A percentile compares a stretch with the other conserved stretches of the same genome.
phyloP scores from a whole-genome alignment of 1,284 basidiomycete species.

The Rhodotorula sp. region DNA sequence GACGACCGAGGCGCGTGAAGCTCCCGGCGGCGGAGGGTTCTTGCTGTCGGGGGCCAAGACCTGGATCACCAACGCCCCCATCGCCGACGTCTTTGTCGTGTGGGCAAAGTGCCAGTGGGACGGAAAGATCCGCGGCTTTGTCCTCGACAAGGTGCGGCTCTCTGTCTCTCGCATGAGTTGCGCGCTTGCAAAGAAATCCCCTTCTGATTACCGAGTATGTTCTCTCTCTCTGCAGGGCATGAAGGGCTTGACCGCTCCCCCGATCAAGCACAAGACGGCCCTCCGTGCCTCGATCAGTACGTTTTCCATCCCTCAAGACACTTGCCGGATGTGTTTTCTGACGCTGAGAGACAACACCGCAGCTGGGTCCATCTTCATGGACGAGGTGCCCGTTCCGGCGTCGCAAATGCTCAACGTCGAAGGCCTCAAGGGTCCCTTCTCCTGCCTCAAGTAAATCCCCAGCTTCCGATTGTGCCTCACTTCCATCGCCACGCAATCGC shows the following conservation, averaged over 20 bases:
- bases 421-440: slow-evolving; percentile 80
- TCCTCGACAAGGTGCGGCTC: slow-evolving; percentile 68
- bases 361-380: slow-evolving; percentile 88
- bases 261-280: slow-evolving; percentile 90
- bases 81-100: slow-evolving; percentile 69
- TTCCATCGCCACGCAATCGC: not conserved
- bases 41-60: slow-evolving; percentile 88
- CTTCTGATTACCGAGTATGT: slow-evolving; percentile 48
- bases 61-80: slow-evolving; percentile 77
- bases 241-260: slow-evolving; percentile 78
- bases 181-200: no score
- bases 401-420: slow-evolving; percentile 71
- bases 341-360: not conserved
- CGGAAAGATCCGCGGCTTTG: slow-evolving; percentile 83
- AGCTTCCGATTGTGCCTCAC: not conserved
- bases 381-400: slow-evolving; percentile 68
- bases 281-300: slow-evolving; percentile 74
- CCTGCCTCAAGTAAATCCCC: slow-evolving; percentile 66
- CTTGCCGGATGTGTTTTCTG: not conserved
- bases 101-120: slow-evolving; percentile 98
- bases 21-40: slow-evolving; percentile 69
- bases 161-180: no score
- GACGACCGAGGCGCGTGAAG: slow-evolving; percentile 86
- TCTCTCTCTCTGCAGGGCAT: slow-evolving; percentile 59
- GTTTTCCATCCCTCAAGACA: not conserved